A percentile compares a stretch with the other conserved stretches of the same genome.
Evolutionary conservation across 495 filamentous ascomycete species (phyloP).

Genomic region (Hypoxylon rickii): DNA sequence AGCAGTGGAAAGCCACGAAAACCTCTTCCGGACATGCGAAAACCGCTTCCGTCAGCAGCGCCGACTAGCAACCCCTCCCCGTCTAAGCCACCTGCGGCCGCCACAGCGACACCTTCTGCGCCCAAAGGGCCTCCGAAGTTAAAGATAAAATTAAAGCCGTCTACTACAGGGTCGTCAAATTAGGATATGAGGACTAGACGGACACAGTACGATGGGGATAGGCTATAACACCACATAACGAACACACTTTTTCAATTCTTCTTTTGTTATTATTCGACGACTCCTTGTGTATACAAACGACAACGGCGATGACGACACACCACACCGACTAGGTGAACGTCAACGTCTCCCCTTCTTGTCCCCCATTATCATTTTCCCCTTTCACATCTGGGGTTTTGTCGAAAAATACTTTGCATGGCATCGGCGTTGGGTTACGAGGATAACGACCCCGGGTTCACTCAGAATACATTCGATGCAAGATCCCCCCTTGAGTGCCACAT

Average conservation of each 20-base stretch:
- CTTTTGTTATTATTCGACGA: too few relatives aligned
- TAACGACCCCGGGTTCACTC: neutral
- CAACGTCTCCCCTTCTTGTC: neutral
- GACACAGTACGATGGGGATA: neutral
- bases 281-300: too few relatives aligned
- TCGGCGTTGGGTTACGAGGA: neutral
- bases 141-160: constrained; percentile 46
- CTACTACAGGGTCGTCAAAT: constrained; percentile 14
- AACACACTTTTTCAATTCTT: too few relatives aligned
- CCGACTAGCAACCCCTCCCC: constrained; percentile 26
- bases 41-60: constrained; percentile 45
- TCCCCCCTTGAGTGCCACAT: too few relatives aligned
- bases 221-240: neutral
- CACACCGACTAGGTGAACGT: too few relatives aligned
- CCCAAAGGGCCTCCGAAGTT: constrained; percentile 36
- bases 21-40: constrained; percentile 41
- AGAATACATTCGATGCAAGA: too few relatives aligned
- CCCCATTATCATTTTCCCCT: neutral
- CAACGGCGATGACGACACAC: too few relatives aligned
- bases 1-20: constrained; percentile 34
- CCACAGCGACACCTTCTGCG: constrained; percentile 17
- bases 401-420: neutral
- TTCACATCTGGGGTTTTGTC: neutral
- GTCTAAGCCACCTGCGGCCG: constrained; percentile 28
- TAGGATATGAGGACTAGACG: constrained; percentile 3